Percentiles rank a stretch among this genome's conserved stretches.
phyloP scores from a whole-genome alignment of 345 rosid species.

The Arabis alpina region DNA sequence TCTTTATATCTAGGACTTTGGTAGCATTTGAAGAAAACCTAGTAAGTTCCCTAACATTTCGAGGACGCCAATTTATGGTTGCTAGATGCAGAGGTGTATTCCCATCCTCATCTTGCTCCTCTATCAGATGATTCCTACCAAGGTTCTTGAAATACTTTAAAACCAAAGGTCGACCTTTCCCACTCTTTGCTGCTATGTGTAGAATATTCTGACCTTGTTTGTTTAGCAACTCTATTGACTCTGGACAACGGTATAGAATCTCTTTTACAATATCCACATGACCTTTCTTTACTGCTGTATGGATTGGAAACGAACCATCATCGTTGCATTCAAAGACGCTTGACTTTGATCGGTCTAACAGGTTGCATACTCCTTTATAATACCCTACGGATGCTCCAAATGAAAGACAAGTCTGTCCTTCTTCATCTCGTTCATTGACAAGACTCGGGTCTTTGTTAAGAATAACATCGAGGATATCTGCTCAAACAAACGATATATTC shows the following conservation, averaged over 20 bases:
- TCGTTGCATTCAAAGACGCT: neutral
- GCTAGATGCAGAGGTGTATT: conserved; percentile 25
- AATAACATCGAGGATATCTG: neutral
- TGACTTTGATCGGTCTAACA: neutral
- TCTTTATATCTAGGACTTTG: neutral
- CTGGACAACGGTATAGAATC: neutral
- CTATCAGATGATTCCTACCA: neutral
- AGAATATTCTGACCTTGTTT: conserved; percentile 1
- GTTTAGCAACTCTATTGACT: neutral
- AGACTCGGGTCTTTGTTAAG: conserved; percentile 2
- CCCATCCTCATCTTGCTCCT: conserved; percentile 1
- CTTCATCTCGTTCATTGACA: conserved; percentile 9
- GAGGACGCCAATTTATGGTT: conserved; percentile 13
- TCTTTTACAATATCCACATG: neutral
- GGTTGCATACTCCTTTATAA: conserved; percentile 16
- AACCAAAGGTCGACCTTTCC: neutral
- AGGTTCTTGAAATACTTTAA: neutral
- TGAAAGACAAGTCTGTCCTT: conserved; percentile 31
- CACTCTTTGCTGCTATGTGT: conserved; percentile 7
- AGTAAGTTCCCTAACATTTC: neutral
- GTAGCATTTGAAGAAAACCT: neutral
- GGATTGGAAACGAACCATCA: conserved; percentile 35
- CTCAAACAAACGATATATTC: neutral
- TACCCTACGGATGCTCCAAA: conserved; percentile 18
- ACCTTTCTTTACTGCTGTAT: neutral